phyloP scores from a whole-genome alignment of 2,329 filamentous ascomycete genomes.

The Calonectria pseudoreteaudii region DNA sequence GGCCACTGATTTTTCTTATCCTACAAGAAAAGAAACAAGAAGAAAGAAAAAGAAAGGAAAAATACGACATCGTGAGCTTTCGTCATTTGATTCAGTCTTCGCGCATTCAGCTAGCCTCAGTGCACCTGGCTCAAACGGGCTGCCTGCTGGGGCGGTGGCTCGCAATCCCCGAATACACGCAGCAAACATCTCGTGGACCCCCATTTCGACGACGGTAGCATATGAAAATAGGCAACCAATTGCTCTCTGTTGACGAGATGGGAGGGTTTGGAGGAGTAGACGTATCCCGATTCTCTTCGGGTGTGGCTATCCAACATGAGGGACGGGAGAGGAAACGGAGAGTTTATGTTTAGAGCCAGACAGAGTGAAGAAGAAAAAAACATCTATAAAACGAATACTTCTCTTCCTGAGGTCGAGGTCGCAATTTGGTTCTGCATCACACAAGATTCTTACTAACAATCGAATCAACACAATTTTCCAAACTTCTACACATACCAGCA shows the following conservation, averaged over 20 bases:
- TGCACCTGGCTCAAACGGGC: not conserved
- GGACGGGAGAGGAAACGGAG: not conserved
- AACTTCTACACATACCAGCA: not conserved
- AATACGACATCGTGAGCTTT: not conserved
- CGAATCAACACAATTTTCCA: not conserved
- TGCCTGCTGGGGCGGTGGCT: not conserved
- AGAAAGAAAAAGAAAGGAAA: not conserved
- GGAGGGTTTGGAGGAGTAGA: not conserved
- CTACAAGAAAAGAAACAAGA: not conserved
- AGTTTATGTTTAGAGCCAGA: not conserved
- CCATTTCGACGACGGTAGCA: not conserved
- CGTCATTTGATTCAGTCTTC: not conserved
- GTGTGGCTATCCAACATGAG: not conserved
- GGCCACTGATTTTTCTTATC: not conserved
- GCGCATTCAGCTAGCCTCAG: not conserved
- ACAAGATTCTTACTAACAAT: not conserved
- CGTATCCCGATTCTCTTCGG: not conserved
- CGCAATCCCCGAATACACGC: not conserved
- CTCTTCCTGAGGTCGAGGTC: not conserved
- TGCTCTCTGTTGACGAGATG: not conserved
- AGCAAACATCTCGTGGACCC: not conserved
- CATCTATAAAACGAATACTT: not conserved
- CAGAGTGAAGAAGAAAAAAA: not conserved
- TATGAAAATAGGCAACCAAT: not conserved
- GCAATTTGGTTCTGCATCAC: not conserved